Conservation (phyloP, 495 filamentous ascomycete species). For the Penicillium ucsense region DNA sequence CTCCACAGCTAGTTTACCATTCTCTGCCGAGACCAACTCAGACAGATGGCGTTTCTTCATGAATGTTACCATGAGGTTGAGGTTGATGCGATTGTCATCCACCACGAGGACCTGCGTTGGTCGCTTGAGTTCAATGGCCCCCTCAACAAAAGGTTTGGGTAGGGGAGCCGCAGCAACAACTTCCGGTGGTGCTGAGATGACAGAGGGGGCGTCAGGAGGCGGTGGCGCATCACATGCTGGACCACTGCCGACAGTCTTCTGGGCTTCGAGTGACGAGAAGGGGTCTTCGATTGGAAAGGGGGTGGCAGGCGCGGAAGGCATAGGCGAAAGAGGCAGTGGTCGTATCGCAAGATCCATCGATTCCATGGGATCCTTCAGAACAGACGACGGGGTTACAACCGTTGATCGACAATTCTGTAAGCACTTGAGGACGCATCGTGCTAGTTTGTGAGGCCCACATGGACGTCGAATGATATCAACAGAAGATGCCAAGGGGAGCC, state of each 20-base stretch:
- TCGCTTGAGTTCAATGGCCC: not conserved
- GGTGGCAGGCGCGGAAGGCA: not conserved
- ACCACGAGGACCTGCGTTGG: slow-evolving; percentile 48
- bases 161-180: slow-evolving; percentile 5
- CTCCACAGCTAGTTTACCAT: slow-evolving; percentile 44
- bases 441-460: slow-evolving; percentile 56
- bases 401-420: slow-evolving; percentile 14
- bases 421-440: slow-evolving; percentile 39
- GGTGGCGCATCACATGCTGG: not conserved
- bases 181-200: slow-evolving; percentile 2
- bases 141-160: slow-evolving; percentile 2
- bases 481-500: slow-evolving; percentile 21
- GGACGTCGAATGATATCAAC: slow-evolving; percentile 42
- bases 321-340: not conserved
- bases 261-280: not conserved
- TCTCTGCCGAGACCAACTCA: slow-evolving; percentile 36
- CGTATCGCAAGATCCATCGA: not conserved
- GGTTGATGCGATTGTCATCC: slow-evolving; percentile 69
- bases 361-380: slow-evolving; percentile 3
- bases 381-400: slow-evolving; percentile 5
- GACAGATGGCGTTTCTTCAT: slow-evolving; percentile 41
- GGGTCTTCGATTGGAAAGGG: not conserved
- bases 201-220: slow-evolving; percentile 1
- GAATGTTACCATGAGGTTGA: slow-evolving; percentile 55
- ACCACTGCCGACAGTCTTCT: not conserved